Conservation (phyloP, 2,329 filamentous ascomycete genomes). For the Colletotrichum zoysiae region DNA sequence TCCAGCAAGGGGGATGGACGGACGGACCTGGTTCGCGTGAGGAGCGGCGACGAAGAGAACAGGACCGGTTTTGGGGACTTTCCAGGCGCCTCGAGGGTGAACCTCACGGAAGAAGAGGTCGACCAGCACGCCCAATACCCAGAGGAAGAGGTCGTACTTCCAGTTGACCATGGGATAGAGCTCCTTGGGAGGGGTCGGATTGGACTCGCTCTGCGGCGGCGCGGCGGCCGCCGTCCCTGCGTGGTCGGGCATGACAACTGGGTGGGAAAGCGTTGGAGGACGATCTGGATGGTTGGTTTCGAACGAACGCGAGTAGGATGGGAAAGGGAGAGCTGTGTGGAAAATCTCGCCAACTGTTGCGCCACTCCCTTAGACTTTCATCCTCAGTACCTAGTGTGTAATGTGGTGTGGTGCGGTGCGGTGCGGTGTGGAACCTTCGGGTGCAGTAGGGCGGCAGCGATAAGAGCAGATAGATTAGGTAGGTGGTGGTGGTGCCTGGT, state of each 20-base stretch:
- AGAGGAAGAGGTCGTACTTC: conserved; percentile 83
- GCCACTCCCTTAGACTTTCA: conserved; percentile 40
- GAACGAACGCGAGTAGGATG: not conserved
- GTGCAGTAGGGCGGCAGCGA: conserved; percentile 15
- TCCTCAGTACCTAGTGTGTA: conserved; percentile 18
- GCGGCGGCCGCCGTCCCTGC: conserved; percentile 40
- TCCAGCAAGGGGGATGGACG: conserved; percentile 45
- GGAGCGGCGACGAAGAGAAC: conserved; percentile 96
- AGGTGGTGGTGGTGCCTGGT: not conserved
- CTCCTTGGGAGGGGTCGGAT: conserved; percentile 60
- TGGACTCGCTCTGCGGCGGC: conserved; percentile 46
- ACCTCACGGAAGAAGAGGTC: conserved; percentile 99
- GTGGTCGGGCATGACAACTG: conserved; percentile 31
- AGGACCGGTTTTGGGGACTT: conserved; percentile 87
- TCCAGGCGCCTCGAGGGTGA: conserved; percentile 94
- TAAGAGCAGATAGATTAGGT: not conserved
- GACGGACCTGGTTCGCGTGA: conserved; percentile 89
- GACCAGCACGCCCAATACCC: conserved; percentile 83
- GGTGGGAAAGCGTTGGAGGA: not conserved
- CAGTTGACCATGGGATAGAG: conserved; percentile 77
- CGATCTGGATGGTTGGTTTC: not conserved
- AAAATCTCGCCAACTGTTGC: conserved; percentile 31
- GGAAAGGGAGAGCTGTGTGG: not conserved
- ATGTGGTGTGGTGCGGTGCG: not conserved
- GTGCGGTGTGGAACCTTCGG: conserved; percentile 29